Conservation (phyloP, 176 grass and related monocot genomes). For the Carex parvula region DNA sequence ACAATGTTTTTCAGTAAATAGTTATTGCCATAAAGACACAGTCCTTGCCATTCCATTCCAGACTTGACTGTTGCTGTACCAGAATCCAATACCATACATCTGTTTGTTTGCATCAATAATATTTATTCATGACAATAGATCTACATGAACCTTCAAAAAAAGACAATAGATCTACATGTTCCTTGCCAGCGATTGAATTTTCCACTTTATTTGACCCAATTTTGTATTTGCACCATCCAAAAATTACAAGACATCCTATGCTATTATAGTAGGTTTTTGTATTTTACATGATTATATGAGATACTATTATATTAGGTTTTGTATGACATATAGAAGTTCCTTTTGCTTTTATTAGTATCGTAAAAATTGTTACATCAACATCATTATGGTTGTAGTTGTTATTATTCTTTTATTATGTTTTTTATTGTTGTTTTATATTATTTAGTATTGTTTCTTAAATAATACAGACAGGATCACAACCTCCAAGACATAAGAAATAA, state of each 20-base stretch:
- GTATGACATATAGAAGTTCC: neutral
- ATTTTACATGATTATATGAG: neutral
- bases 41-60: neutral
- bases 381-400: neutral
- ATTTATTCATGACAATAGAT: neutral
- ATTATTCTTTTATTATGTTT: slow-evolving; percentile 10
- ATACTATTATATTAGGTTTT: neutral
- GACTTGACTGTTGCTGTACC: slow-evolving; percentile 5
- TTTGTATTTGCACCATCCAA: neutral
- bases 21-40: neutral
- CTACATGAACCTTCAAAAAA: neutral
- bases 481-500: slow-evolving; percentile 80
- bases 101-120: neutral
- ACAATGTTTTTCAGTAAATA: neutral
- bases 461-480: slow-evolving; percentile 68
- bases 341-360: slow-evolving; percentile 33
- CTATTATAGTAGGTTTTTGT: neutral
- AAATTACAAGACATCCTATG: neutral
- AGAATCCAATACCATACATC: neutral
- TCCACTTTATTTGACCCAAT: slow-evolving; percentile 4
- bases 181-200: neutral
- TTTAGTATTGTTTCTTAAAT: slow-evolving; percentile 28
- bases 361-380: neutral
- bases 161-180: neutral
- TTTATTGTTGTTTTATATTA: slow-evolving; percentile 27